Evolutionary conservation across 1,139 yeast species (phyloP).

Genomic region (Starmera stellimalicola): DNA sequence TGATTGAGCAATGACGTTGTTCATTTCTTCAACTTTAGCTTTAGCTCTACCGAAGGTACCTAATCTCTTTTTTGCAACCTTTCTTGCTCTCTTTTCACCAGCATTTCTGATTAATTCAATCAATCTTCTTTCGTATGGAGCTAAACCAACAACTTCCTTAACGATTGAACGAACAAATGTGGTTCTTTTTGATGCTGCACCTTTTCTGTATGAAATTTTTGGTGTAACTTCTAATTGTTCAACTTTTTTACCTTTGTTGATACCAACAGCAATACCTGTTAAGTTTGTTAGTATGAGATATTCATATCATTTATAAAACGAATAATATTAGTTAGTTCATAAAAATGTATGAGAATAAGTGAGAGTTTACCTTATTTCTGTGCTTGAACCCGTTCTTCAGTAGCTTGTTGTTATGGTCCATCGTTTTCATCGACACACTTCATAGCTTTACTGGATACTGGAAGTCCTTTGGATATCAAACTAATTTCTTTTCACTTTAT

Average conservation of each 20-base stretch:
- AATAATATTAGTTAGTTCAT: too few species aligned
- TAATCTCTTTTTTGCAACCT: conserved; percentile 99
- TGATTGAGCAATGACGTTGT: conserved; percentile 92
- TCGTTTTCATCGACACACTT: too few species aligned
- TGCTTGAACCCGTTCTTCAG: too few species aligned
- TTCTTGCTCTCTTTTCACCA: conserved; percentile 99
- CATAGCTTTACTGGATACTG: too few species aligned
- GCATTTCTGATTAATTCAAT: conserved; percentile 99
- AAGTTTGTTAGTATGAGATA: conserved; percentile 19
- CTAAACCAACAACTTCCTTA: conserved; percentile 97
- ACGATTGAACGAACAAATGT: conserved; percentile 90
- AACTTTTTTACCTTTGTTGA: conserved; percentile 99
- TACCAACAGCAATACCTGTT: conserved; percentile 96
- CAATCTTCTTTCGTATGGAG: conserved; percentile 99
- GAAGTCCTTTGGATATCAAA: too few species aligned
- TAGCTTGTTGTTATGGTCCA: too few species aligned
- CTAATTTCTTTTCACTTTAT: too few species aligned
- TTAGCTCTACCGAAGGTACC: conserved; percentile 99
- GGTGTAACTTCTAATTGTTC: conserved; percentile 88
- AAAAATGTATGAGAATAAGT: too few species aligned
- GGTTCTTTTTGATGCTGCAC: conserved; percentile 94
- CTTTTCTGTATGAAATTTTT: conserved; percentile 95
- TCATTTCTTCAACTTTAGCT: conserved; percentile 99
- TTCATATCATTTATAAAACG: too few species aligned
- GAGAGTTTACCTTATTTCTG: too few species aligned